phyloP scores from a whole-genome alignment of 495 filamentous ascomycete genomes.

The Talaromyces adpressus region DNA sequence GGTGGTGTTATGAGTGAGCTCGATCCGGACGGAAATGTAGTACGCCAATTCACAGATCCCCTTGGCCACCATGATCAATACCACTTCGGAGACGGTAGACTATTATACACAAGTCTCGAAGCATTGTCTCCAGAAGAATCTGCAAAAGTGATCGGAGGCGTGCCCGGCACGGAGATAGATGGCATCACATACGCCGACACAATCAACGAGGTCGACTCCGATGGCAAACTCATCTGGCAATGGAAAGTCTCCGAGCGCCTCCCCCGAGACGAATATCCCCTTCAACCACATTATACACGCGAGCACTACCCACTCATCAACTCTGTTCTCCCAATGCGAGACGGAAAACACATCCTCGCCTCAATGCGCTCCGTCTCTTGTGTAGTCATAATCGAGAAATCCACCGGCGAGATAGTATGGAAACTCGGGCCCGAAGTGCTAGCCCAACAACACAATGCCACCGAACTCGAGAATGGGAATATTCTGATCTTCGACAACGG shows the following conservation, averaged over 20 bases:
- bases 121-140: slow-evolving; percentile 28
- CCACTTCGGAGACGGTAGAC: slow-evolving; percentile 33
- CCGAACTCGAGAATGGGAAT: slow-evolving; percentile 28
- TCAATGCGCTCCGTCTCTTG: slow-evolving; percentile 33
- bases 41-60: slow-evolving; percentile 33
- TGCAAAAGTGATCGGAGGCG: slow-evolving; percentile 27
- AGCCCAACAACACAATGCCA: slow-evolving; percentile 38
- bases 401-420: slow-evolving; percentile 34
- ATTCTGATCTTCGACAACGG: slow-evolving; percentile 45
- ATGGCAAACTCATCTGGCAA: slow-evolving; percentile 29
- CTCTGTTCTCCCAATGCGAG: slow-evolving; percentile 24
- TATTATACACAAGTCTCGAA: slow-evolving; percentile 38
- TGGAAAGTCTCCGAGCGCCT: slow-evolving; percentile 39
- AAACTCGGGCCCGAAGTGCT: slow-evolving; percentile 31
- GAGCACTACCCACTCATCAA: slow-evolving; percentile 43
- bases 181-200: slow-evolving; percentile 35
- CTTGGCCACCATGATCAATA: slow-evolving; percentile 41
- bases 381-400: slow-evolving; percentile 33
- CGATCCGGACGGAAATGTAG: slow-evolving; percentile 24
- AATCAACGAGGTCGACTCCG: slow-evolving; percentile 33
- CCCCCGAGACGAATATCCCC: slow-evolving; percentile 22
- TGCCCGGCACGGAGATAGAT: slow-evolving; percentile 31
- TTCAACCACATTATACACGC: slow-evolving; percentile 34
- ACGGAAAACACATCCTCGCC: slow-evolving; percentile 34
- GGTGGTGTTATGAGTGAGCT: slow-evolving; percentile 39